Evolutionary conservation across 2,329 filamentous ascomycete species (phyloP).

Genomic region (Zasmidium angulare): DNA sequence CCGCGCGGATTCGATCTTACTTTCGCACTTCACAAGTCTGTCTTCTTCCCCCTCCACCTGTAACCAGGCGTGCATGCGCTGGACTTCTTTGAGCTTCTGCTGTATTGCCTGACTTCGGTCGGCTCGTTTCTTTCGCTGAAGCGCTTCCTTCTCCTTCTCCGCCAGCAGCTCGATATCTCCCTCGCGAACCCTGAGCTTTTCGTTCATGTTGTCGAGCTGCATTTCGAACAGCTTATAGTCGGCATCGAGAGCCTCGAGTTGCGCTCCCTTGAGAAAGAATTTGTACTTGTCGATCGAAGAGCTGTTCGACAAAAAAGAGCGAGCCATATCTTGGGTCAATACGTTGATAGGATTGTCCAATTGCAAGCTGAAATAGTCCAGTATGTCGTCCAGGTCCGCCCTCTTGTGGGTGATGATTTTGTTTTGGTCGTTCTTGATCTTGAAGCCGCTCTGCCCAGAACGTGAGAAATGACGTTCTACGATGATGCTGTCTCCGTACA

Average conservation of each 20-base stretch:
- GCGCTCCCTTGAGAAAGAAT: constrained; percentile 92
- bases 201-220: constrained; percentile 69
- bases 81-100: constrained; percentile 58
- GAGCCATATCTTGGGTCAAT: constrained; percentile 89
- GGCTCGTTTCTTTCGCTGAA: constrained; percentile 63
- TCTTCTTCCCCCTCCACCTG: constrained; percentile 77
- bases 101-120: constrained; percentile 65
- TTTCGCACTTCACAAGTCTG: constrained; percentile 34
- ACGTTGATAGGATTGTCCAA: constrained; percentile 97
- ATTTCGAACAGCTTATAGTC: constrained; percentile 86
- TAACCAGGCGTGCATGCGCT: constrained; percentile 77
- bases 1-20: constrained; percentile 47
- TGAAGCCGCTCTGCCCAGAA: constrained; percentile 76
- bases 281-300: constrained; percentile 86
- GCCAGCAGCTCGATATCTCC: constrained; percentile 65
- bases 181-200: constrained; percentile 60
- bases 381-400: constrained; percentile 84
- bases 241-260: constrained; percentile 85
- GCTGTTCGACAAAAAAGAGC: constrained; percentile 87
- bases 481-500: constrained; percentile 81
- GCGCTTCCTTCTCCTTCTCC: constrained; percentile 59
- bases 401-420: constrained; percentile 78
- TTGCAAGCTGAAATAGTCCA: constrained; percentile 88
- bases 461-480: constrained; percentile 88
- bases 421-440: constrained; percentile 72